Conservation (phyloP, 768 basidiomycete genomes). For the Russula vinacea region DNA sequence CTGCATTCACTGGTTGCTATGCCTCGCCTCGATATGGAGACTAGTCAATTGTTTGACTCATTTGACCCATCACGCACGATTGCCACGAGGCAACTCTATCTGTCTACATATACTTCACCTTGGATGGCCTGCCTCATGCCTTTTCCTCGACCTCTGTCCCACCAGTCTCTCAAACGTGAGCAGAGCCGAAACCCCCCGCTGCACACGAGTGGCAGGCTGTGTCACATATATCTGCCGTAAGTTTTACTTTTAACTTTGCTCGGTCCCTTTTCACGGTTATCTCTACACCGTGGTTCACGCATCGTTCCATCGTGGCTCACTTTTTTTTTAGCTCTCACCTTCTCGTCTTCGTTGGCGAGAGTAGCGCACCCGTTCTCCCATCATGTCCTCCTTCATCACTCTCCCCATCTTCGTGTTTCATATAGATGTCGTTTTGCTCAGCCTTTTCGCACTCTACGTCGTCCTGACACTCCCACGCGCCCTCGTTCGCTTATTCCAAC, state of each 20-base stretch:
- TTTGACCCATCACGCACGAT: background rate
- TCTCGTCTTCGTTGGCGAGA: background rate
- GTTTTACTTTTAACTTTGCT: background rate
- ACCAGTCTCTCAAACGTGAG: background rate
- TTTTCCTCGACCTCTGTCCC: background rate
- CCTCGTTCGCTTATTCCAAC: conserved; percentile 23
- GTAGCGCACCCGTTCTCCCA: background rate
- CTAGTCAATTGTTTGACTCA: background rate
- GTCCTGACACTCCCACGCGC: conserved; percentile 27
- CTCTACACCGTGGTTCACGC: background rate
- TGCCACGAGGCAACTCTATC: conserved; percentile 9
- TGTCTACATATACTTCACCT: background rate
- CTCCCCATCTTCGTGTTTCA: conserved; percentile 21
- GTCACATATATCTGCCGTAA: background rate
- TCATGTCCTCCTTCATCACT: conserved; percentile 6
- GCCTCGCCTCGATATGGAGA: background rate
- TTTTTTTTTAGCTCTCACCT: background rate
- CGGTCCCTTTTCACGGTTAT: background rate
- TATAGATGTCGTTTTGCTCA: conserved; percentile 20
- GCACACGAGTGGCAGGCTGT: background rate
- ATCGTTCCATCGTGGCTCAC: background rate
- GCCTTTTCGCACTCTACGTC: conserved; percentile 24
- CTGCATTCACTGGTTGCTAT: no score
- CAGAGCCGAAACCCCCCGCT: background rate
- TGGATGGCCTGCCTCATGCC: background rate